A percentile compares a stretch with the other conserved stretches of the same genome.
phyloP scores from a whole-genome alignment of 257 asterid species.

The Capsicum pubescens region DNA sequence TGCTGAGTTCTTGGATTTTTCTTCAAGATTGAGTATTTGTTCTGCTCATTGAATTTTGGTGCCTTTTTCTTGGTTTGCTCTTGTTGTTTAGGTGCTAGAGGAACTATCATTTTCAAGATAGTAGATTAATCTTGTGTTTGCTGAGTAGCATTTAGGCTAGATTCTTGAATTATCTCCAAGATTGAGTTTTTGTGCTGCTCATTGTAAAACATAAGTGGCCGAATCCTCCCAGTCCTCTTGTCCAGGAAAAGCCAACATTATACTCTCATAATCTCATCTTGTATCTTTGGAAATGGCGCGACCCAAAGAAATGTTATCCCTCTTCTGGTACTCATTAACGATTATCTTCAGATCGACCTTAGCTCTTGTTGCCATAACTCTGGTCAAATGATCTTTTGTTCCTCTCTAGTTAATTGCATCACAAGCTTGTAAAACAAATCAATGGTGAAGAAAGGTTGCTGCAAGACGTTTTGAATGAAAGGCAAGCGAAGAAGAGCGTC shows the following conservation, averaged over 20 bases:
- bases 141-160: too few species aligned
- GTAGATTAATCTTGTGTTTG: too few species aligned
- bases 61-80: too few species aligned
- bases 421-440: slow-evolving; percentile 84
- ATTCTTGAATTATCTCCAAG: too few species aligned
- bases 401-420: background rate
- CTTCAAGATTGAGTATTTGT: too few species aligned
- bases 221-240: slow-evolving; percentile 47
- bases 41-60: too few species aligned
- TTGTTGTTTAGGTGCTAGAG: too few species aligned
- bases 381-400: too few species aligned
- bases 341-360: slow-evolving; percentile 74
- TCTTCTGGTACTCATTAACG: slow-evolving; percentile 60
- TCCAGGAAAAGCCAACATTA: slow-evolving; percentile 81
- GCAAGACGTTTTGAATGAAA: slow-evolving; percentile 87
- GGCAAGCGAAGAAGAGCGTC: slow-evolving; percentile 92
- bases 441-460: slow-evolving; percentile 83
- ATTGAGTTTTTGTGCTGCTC: background rate
- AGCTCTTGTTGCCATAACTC: slow-evolving; percentile 72
- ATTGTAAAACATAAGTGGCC: background rate
- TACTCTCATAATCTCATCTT: slow-evolving; percentile 74
- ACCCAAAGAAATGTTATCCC: slow-evolving; percentile 76
- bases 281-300: slow-evolving; percentile 82
- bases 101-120: too few species aligned
- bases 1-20: too few species aligned